Evolutionary conservation across 768 basidiomycete genomes (phyloP), one percentile per base, ranked within the genome.

Genomic region (Lepiota brunneoincarnata): DNA sequence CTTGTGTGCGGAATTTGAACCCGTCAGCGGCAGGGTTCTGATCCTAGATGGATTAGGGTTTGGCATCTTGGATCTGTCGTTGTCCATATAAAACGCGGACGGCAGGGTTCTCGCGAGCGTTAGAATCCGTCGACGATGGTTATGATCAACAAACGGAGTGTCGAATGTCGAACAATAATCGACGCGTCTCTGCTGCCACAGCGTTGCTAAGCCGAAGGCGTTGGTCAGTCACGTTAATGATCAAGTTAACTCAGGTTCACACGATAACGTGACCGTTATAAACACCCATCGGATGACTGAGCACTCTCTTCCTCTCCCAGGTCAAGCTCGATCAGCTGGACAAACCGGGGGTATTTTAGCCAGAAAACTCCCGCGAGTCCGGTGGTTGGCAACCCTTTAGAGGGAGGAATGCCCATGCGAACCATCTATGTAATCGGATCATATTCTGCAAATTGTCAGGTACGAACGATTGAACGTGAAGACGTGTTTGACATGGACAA

Each of bases 401-500:
- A 26, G n/a, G 42, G 24, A 10, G 15, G 20, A 15, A 28, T 9
- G 31, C 34, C n/a, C 45, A 21, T 47, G 45, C 31, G 45, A 47
- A 26, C 42, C 23, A 44, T 12, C 31, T 31, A 9, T 3, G 24
- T n/a, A 35, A 23, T 21, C 15, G 36, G 47, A 41, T 41, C 38
- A 50, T 50, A n/a, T 7, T 39, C 17, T 50, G 23, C 21, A 31
- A 31, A 31, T 31, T 31, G 31, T 31, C 49, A 50, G 49, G 49
- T 21, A 50, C 49, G 28, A 31, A 31, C 31, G 36, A 50, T 31
- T 50, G 38, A 41, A 21, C 18, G 6, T n/a, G 24, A 50, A 23
- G 12, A 41, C n/a, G 23, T n/a, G n/a, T 6, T 10, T 50, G 49
- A 50, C 49, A 39, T 40, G 24, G 49, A 26, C 11, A 41, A 50